Percentiles rank a stretch among this genome's conserved stretches.
phyloP scores from a whole-genome alignment of 1,139 yeast genomes.

The Diutina scorzettiae region DNA sequence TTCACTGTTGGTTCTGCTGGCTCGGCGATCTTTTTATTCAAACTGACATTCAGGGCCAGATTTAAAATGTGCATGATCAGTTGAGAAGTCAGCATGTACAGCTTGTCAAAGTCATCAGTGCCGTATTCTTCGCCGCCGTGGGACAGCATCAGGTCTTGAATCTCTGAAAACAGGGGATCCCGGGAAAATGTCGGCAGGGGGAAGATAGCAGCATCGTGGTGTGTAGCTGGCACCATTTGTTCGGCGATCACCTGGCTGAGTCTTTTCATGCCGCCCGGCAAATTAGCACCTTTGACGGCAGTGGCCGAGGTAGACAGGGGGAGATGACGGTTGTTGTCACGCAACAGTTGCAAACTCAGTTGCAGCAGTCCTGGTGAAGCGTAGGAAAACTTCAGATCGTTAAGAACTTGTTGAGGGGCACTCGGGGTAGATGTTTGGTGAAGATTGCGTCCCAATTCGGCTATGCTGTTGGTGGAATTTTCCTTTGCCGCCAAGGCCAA shows the following conservation, averaged over 20 bases:
- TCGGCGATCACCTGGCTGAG: slow-evolving; percentile 29
- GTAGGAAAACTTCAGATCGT: slow-evolving; percentile 19
- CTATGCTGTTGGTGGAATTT: slow-evolving; percentile 24
- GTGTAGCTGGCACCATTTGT: slow-evolving; percentile 18
- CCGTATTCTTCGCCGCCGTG: slow-evolving; percentile 17
- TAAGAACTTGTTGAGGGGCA: slow-evolving; percentile 9
- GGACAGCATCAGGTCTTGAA: background rate
- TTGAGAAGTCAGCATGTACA: slow-evolving; percentile 29
- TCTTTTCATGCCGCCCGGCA: slow-evolving; percentile 35
- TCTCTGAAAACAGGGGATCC: slow-evolving; percentile 1
- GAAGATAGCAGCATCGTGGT: background rate
- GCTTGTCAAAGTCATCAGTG: slow-evolving; percentile 19
- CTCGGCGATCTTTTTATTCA: background rate
- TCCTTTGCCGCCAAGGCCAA: slow-evolving; percentile 18
- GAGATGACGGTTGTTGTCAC: slow-evolving; percentile 24
- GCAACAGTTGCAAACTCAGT: slow-evolving; percentile 31
- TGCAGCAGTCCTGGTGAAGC: slow-evolving; percentile 32
- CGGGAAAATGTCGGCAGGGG: slow-evolving; percentile 7
- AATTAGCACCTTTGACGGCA: slow-evolving; percentile 19
- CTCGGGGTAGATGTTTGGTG: slow-evolving; percentile 16
- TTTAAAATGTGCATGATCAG: slow-evolving; percentile 30
- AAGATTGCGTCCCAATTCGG: slow-evolving; percentile 18
- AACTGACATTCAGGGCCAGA: slow-evolving; percentile 5
- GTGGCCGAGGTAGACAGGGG: slow-evolving; percentile 15
- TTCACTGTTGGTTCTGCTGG: background rate